These are phyloP conservation scores for Neurospora sp. DNA, from an alignment of 495 filamentous ascomycete genomes.

Conservation along the genomic window DNA sequence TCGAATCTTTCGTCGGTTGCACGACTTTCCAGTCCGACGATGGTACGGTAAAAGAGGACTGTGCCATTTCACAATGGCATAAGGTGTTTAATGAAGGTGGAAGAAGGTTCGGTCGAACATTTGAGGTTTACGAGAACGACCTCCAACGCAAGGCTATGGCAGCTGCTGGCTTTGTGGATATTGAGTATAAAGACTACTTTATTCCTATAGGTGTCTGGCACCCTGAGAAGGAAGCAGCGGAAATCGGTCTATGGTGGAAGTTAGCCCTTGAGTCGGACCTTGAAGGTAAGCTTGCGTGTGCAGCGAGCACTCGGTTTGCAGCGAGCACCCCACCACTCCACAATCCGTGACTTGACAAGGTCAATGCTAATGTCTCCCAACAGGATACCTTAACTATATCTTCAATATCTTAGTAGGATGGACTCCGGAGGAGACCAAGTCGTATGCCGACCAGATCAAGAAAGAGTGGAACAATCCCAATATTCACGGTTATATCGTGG, in stretches of 20 bases:
- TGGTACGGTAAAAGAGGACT: slow-evolving; percentile 4
- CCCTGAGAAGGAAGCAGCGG: not conserved
- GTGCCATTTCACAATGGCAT: slow-evolving; percentile 10
- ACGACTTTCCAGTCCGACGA: slow-evolving; percentile 9
- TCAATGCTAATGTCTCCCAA: not conserved
- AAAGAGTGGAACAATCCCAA: not conserved
- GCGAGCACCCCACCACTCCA: not conserved
- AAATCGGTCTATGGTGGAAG: not conserved
- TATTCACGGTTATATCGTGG: not conserved
- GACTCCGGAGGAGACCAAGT: not conserved
- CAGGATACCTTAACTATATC: not conserved
- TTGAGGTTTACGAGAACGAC: slow-evolving; percentile 18
- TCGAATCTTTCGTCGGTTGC: slow-evolving; percentile 17
- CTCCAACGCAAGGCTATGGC: slow-evolving; percentile 27
- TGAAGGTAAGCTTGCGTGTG: not conserved
- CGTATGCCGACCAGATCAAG: not conserved
- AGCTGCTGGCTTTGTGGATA: slow-evolving; percentile 22
- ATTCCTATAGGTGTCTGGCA: not conserved
- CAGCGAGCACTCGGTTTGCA: not conserved
- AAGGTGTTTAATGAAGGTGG: slow-evolving; percentile 14
- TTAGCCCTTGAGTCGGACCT: not conserved
- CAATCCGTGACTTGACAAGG: not conserved
- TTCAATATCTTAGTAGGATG: not conserved
- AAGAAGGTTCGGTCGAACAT: slow-evolving; percentile 6
- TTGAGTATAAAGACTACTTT: slow-evolving; percentile 10